phyloP scores from a whole-genome alignment of 2,329 filamentous ascomycete species.

The Aspergillus glaucus region DNA sequence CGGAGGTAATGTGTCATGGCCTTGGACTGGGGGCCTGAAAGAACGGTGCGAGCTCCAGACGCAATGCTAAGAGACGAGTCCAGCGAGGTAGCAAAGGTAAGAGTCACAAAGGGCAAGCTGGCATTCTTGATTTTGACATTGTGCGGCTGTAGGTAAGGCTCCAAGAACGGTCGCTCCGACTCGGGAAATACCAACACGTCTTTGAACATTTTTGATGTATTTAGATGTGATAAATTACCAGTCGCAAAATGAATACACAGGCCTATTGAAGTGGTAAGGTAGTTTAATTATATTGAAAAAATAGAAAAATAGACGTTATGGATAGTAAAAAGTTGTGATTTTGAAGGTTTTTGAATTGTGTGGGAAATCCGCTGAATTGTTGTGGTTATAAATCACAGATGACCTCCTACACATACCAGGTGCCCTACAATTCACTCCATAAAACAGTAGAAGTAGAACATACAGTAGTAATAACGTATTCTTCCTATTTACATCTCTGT shows the following conservation, averaged over 20 bases:
- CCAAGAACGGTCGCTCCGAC: conserved; percentile 36
- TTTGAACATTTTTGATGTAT: conserved; percentile 1
- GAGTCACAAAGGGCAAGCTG: conserved; percentile 53
- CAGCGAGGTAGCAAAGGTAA: conserved; percentile 83
- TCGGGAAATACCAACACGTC: conserved; percentile 35
- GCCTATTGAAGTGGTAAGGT: background rate
- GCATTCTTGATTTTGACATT: conserved; percentile 14
- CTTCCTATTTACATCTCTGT: too few species aligned
- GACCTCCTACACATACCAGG: too few species aligned
- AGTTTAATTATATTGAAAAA: background rate
- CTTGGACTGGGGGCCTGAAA: conserved; percentile 79
- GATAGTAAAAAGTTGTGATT: background rate
- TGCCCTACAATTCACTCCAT: too few species aligned
- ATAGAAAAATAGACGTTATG: background rate
- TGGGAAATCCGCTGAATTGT: background rate
- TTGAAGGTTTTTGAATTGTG: background rate
- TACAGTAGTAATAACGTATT: too few species aligned
- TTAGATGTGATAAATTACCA: background rate
- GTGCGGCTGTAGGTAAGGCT: conserved; percentile 40
- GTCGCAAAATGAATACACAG: background rate
- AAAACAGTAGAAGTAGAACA: too few species aligned
- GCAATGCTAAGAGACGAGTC: conserved; percentile 69
- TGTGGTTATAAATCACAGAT: background rate
- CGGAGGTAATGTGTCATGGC: conserved; percentile 94
- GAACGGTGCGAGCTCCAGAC: conserved; percentile 66